Conservation (phyloP, 1,139 yeast species). For the Saccharomycopsis hybrid region DNA sequence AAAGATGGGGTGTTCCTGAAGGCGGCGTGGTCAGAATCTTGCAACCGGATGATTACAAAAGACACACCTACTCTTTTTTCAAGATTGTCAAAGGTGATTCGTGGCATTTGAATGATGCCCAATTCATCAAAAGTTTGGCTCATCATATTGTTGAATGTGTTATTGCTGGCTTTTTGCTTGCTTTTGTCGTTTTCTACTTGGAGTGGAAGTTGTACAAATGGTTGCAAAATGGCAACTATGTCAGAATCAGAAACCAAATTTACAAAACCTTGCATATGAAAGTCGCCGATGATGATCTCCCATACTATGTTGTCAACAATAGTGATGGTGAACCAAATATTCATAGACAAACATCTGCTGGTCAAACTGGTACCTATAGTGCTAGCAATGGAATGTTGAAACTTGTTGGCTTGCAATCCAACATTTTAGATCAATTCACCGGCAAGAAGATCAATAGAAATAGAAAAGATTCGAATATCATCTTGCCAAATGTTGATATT, state of each 20-base stretch:
- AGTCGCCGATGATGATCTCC: conserved; percentile 4
- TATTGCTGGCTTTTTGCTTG: conserved; percentile 57
- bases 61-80: conserved; percentile 54
- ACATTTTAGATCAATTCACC: conserved; percentile 16
- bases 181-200: conserved; percentile 45
- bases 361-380: too few species aligned
- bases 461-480: conserved; percentile 21
- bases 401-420: conserved; percentile 18
- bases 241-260: conserved; percentile 14
- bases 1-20: conserved; percentile 67
- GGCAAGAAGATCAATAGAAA: conserved; percentile 16
- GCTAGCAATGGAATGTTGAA: conserved; percentile 19
- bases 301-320: not conserved
- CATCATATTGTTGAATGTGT: conserved; percentile 67
- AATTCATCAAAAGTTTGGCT: conserved; percentile 62
- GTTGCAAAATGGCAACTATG: conserved; percentile 24
- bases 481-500: conserved; percentile 21
- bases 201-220: conserved; percentile 59
- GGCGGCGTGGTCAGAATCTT: conserved; percentile 59
- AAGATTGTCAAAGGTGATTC: conserved; percentile 73
- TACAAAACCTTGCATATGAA: conserved; percentile 2
- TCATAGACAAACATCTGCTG: conserved; percentile 2
- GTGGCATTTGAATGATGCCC: conserved; percentile 86
- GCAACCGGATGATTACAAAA: conserved; percentile 66
- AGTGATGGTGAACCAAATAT: not conserved